Base-by-base conservation (phyloP, 1,284 basidiomycete species). In the Cryptococcus sp. region DNA sequence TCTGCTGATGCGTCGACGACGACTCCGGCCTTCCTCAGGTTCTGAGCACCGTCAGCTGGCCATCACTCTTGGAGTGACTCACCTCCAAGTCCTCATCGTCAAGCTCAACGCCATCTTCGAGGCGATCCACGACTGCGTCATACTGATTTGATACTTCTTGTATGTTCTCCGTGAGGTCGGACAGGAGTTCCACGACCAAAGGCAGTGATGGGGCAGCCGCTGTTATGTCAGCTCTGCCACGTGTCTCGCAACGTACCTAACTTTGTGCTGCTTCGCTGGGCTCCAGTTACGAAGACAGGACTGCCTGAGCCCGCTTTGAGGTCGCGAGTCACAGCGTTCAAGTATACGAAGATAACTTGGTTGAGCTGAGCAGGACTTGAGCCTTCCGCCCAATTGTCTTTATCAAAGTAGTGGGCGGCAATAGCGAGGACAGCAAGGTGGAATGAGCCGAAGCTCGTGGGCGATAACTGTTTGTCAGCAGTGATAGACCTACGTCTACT, bases 371-470 rank as follows among this genome's bases (percentile, higher is more conserved):
- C 59, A 35, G 31, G 31, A 35, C 31, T 35, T 1, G 93, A 80
- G 27, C 78, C 79, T 25, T 84, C 80, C 23, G 83, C 82, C 84
- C 87, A 89, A 50, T 81, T 81, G 11, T 84, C 82, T 44, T 80
- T 81, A 19, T 86, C 85, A n/a, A 96, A 83, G 68, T 85, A 88
- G 64, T 84, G 83, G 20, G 92, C 87, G 0, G 91, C 87, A 0
- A 96, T 80, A 10, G 84, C 83, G 15, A 95, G 81, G 19, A 95
- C 85, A 0, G 91, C 88, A 3, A 85, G 82, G 72, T 98, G 93
- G 59, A 95, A 84, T 0, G 86, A 85, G 3, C 92, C 91, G 71
- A 91, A 93, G 5, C 88, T 87, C 3, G 87, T 84, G 2, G 72
- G 68, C 0, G 74, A 86, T 84, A 48, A n/a, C 47, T 47, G 10